These are phyloP conservation scores for Rhizopogon vulgaris DNA, from an alignment of 768 basidiomycete species.

Conservation along the genomic window DNA sequence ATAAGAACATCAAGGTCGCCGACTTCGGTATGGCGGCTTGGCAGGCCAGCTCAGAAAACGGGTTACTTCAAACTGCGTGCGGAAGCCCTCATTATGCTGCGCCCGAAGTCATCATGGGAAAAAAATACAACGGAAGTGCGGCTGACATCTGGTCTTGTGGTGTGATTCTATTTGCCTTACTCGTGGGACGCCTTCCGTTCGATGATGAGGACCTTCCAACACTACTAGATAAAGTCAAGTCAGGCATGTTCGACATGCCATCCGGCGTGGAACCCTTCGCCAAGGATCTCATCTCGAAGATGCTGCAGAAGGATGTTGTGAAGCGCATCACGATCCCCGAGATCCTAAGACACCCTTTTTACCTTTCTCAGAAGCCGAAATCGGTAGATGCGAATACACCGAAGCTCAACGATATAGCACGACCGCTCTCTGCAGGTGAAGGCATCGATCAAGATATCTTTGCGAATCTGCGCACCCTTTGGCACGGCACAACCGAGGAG, in stretches of 20 bases:
- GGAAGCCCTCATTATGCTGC: conserved; percentile 95
- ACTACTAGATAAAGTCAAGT: conserved; percentile 77
- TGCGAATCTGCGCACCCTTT: conserved; percentile 85
- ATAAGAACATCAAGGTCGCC: conserved; percentile 88
- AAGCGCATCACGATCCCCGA: conserved; percentile 79
- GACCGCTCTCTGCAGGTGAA: conserved; percentile 52
- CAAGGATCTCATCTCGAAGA: conserved; percentile 68
- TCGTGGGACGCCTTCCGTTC: conserved; percentile 85
- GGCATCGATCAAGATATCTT: conserved; percentile 89
- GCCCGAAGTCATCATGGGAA: conserved; percentile 83
- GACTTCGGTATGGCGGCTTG: conserved; percentile 98
- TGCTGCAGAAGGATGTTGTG: conserved; percentile 73
- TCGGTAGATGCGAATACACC: conserved; percentile 40
- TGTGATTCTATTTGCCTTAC: conserved; percentile 85
- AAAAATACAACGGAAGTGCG: conserved; percentile 77
- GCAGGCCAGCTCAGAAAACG: conserved; percentile 56
- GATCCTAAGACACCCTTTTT: conserved; percentile 79
- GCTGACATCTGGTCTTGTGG: conserved; percentile 98
- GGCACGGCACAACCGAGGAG: conserved; percentile 73
- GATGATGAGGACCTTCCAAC: conserved; percentile 79
- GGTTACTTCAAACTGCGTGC: conserved; percentile 75
- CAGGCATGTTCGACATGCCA: conserved; percentile 72
- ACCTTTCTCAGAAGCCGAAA: conserved; percentile 47
- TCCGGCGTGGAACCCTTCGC: conserved; percentile 60
- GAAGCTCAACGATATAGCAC: conserved; percentile 59